Percentiles rank a stretch among this genome's conserved stretches.
phyloP scores from a whole-genome alignment of 1,284 basidiomycete species.

The Mycosarcoma mackinlayi region DNA sequence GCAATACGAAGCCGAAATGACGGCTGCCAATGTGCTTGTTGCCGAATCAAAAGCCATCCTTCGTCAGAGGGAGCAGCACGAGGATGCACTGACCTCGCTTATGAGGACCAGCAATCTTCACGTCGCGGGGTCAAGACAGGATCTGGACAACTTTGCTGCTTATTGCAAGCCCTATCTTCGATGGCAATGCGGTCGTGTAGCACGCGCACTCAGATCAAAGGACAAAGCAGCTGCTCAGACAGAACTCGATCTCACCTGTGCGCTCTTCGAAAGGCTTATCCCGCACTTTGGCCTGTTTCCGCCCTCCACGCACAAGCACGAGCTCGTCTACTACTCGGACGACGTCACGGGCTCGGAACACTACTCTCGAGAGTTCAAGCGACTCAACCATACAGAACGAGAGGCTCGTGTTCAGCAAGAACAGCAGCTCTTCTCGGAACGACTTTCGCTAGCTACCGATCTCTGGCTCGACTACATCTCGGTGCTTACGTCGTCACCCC shows the following conservation, averaged over 20 bases:
- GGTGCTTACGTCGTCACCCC: conserved; percentile 13
- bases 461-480: conserved; percentile 61
- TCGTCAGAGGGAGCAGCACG: conserved; percentile 43
- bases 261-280: conserved; percentile 39
- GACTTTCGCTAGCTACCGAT: conserved; percentile 34
- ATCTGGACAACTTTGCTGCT: conserved; percentile 19
- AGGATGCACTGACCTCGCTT: conserved; percentile 27
- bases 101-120: conserved; percentile 2
- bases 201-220: conserved; percentile 32
- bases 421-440: conserved; percentile 32
- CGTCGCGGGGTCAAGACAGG: conserved; percentile 18
- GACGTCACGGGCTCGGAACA: conserved; percentile 25
- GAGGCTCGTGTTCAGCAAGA: conserved; percentile 23
- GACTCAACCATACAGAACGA: conserved; percentile 16
- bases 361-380: conserved; percentile 28
- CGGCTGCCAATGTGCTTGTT: conserved; percentile 47
- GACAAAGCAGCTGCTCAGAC: conserved; percentile 36
- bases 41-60: conserved; percentile 27
- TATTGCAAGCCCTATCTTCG: conserved; percentile 43
- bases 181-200: conserved; percentile 44
- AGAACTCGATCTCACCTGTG: conserved; percentile 29
- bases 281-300: conserved; percentile 38
- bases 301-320: conserved; percentile 26
- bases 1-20: conserved; percentile 59
- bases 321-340: conserved; percentile 27